phyloP scores from a whole-genome alignment of 768 basidiomycete genomes.

The Trametopsis cervina region DNA sequence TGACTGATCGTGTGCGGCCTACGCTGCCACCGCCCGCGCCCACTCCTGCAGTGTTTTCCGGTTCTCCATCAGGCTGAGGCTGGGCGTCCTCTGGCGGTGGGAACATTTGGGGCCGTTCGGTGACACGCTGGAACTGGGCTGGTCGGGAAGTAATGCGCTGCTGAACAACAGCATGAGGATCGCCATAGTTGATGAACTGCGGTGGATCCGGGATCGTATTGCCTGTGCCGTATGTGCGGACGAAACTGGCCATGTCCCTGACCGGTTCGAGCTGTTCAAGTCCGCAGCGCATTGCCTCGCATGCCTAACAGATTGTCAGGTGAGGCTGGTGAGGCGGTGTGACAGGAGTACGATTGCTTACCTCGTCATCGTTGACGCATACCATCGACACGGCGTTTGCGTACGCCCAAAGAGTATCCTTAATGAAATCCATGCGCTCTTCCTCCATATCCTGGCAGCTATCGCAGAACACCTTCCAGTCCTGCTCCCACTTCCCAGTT shows the following conservation, averaged over 20 bases:
- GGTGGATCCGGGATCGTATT: conserved; percentile 84
- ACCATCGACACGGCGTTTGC: conserved; percentile 95
- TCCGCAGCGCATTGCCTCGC: conserved; percentile 80
- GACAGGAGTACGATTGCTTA: conserved; percentile 27
- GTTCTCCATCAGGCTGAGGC: conserved; percentile 32
- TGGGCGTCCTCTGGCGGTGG: conserved; percentile 19
- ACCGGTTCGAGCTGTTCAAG: conserved; percentile 87
- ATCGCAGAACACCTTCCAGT: conserved; percentile 95
- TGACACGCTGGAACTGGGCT: conserved; percentile 43
- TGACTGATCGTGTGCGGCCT: conserved; percentile 26
- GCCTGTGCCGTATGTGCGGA: conserved; percentile 84
- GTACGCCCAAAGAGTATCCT: conserved; percentile 93
- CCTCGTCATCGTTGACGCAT: conserved; percentile 94
- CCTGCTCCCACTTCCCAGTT: conserved; percentile 78
- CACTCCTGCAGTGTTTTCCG: conserved; percentile 60
- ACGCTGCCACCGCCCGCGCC: conserved; percentile 52
- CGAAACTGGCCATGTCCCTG: conserved; percentile 85
- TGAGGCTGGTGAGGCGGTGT: neutral
- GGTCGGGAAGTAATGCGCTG: conserved; percentile 49
- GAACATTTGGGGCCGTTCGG: conserved; percentile 31
- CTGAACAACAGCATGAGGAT: conserved; percentile 53
- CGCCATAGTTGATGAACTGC: conserved; percentile 75
- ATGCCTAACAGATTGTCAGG: conserved; percentile 63
- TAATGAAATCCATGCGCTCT: conserved; percentile 88
- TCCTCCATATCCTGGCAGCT: conserved; percentile 94